phyloP scores from a whole-genome alignment of 345 rosid genomes.

The Rhodamnia argentea region DNA sequence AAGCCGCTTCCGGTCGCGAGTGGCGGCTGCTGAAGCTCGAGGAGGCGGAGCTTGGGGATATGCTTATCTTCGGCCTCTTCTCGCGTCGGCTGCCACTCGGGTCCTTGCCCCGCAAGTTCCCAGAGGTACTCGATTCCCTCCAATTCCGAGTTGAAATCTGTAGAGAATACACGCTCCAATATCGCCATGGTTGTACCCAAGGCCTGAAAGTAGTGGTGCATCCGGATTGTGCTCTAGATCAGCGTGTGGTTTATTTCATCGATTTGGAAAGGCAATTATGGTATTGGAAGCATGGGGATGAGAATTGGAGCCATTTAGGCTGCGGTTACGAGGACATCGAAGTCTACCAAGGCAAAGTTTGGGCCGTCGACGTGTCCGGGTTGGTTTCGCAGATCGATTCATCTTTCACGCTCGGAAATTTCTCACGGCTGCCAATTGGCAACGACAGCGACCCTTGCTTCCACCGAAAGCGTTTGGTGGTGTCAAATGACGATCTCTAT shows the following conservation, averaged over 20 bases:
- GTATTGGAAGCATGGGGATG: too few species aligned
- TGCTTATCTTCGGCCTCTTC: not conserved
- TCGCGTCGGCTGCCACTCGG: not conserved
- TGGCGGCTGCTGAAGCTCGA: too few species aligned
- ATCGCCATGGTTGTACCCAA: too few species aligned
- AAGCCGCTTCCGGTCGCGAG: not conserved
- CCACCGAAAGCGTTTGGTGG: constrained; percentile 5
- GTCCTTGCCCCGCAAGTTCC: not conserved
- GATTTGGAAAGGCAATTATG: not conserved
- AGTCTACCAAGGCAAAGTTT: not conserved
- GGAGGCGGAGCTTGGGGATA: not conserved
- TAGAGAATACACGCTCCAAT: not conserved
- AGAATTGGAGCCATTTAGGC: not conserved
- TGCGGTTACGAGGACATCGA: not conserved
- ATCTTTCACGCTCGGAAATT: not conserved
- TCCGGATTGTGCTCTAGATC: not conserved
- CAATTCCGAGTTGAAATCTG: constrained; percentile 3
- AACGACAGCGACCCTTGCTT: not conserved
- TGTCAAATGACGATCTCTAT: constrained; percentile 4
- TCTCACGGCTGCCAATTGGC: not conserved
- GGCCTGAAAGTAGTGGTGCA: not conserved
- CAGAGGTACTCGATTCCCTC: not conserved
- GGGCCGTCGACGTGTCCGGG: not conserved
- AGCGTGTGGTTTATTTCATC: not conserved
- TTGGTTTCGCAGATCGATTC: constrained; percentile 1